A percentile compares a stretch with the other conserved stretches of the same genome.
phyloP scores from a whole-genome alignment of 257 asterid species.

The Solanum raphanifolium region DNA sequence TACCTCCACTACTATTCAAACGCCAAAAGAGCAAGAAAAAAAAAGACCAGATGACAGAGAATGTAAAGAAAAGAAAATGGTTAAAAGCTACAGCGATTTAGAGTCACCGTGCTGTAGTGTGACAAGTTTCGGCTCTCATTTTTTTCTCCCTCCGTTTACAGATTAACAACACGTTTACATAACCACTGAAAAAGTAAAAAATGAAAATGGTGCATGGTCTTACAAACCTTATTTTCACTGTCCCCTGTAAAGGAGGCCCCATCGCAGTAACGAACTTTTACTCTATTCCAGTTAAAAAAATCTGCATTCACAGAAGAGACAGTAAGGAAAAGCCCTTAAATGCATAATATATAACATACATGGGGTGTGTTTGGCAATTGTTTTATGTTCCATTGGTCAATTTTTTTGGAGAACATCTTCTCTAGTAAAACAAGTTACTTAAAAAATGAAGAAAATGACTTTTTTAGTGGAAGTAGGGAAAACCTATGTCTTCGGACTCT shows the following conservation, averaged over 20 bases:
- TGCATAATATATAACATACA: background rate
- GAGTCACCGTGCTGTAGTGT: background rate
- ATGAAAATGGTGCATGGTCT: background rate
- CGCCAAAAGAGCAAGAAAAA: background rate
- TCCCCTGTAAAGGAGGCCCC: slow-evolving; percentile 67
- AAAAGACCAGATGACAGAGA: background rate
- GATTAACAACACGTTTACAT: background rate
- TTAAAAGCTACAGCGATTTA: background rate
- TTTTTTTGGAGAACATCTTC: background rate
- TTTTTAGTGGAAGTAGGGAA: background rate
- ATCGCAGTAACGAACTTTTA: slow-evolving; percentile 57
- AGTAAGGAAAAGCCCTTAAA: background rate
- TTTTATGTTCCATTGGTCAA: background rate
- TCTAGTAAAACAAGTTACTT: background rate
- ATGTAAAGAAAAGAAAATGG: background rate
- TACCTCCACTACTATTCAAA: background rate
- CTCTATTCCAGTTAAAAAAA: slow-evolving; percentile 68
- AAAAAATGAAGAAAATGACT: background rate
- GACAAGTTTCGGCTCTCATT: background rate
- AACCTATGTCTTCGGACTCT: background rate
- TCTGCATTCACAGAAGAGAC: slow-evolving; percentile 21
- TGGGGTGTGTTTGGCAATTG: background rate
- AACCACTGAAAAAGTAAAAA: background rate
- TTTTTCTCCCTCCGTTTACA: background rate
- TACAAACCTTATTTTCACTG: slow-evolving; percentile 41